These are phyloP conservation scores for Colletotrichum sp. DNA, from an alignment of 2,329 filamentous ascomycete species.

Conservation along the genomic window DNA sequence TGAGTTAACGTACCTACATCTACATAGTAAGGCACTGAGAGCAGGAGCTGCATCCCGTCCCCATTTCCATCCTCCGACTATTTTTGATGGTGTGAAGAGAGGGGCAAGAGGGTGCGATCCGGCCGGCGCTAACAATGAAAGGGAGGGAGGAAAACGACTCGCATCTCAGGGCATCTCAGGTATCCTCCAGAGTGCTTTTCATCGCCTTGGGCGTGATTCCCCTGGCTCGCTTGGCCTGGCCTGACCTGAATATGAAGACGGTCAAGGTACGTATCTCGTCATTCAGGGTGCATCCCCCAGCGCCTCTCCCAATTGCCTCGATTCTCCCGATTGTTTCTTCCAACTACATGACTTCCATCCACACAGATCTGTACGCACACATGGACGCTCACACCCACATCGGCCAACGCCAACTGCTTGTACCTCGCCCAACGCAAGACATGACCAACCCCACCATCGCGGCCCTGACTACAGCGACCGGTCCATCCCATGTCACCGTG, in stretches of 20 bases:
- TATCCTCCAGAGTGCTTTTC: neutral
- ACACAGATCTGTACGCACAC: neutral
- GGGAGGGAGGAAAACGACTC: neutral
- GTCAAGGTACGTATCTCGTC: neutral
- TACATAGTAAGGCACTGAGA: neutral
- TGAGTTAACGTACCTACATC: neutral
- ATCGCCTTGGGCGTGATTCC: neutral
- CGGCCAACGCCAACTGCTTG: neutral
- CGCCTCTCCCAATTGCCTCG: neutral
- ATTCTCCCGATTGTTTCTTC: neutral
- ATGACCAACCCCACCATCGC: neutral
- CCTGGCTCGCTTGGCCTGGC: neutral
- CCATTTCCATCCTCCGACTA: neutral
- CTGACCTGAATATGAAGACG: neutral
- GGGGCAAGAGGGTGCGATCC: neutral
- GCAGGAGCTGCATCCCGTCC: neutral
- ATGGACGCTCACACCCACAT: neutral
- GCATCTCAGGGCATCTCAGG: neutral
- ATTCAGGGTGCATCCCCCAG: neutral
- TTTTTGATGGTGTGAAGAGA: neutral
- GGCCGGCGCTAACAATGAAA: neutral
- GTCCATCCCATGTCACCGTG: neutral
- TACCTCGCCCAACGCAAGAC: neutral
- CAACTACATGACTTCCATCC: neutral
- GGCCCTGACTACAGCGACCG: neutral